Evolutionary conservation across 75 land plant genomes (phyloP).

Genomic region (Sequoiadendron giganteum): DNA sequence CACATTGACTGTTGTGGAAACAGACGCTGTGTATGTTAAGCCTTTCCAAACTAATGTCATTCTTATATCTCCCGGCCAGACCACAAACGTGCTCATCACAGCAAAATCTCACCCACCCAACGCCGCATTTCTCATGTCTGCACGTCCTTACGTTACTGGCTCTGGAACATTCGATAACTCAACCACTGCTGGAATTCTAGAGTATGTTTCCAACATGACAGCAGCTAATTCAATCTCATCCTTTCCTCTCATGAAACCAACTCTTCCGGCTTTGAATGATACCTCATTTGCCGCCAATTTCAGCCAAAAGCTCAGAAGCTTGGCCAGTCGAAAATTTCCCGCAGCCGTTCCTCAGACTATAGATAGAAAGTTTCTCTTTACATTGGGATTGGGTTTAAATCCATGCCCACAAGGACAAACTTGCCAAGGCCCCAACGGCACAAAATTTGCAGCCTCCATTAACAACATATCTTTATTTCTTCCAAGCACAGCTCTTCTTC

Average conservation of each 20-base stretch:
- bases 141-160: too few species aligned
- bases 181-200: too few species aligned
- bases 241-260: constrained; percentile 23
- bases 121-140: too few species aligned
- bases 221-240: background rate
- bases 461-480: too few species aligned
- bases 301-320: constrained; percentile 23
- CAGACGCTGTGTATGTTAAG: constrained; percentile 41
- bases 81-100: constrained; percentile 51
- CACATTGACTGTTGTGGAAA: constrained; percentile 35
- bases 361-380: constrained; percentile 37
- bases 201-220: too few species aligned
- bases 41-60: constrained; percentile 42
- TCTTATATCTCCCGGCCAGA: constrained; percentile 66
- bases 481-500: too few species aligned
- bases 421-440: too few species aligned
- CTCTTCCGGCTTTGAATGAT: constrained; percentile 6
- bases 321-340: constrained; percentile 23
- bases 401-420: constrained; percentile 18
- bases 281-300: constrained; percentile 15
- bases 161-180: too few species aligned
- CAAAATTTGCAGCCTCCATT: too few species aligned
- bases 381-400: constrained; percentile 36
- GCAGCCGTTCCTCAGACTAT: constrained; percentile 36
- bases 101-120: background rate